Base-by-base conservation (phyloP, 2,329 filamentous ascomycete genomes). In the Colletotrichum trifolii region DNA sequence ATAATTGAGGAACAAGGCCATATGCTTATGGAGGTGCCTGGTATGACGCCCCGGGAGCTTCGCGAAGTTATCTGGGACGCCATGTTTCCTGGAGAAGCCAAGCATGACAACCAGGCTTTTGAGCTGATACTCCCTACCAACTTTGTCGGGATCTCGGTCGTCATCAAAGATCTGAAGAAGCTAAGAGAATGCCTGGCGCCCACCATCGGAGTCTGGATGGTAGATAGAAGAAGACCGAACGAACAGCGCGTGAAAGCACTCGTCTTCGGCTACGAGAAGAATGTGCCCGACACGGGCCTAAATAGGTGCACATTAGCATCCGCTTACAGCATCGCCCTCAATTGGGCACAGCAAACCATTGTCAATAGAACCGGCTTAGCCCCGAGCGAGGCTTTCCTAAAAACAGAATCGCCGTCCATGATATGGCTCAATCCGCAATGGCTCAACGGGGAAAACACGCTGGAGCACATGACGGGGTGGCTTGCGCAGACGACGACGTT, bases 181-280 rank as follows among this genome's bases (percentile, higher is more conserved):
- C 45, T 64, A 70, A 6, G 85, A 85, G 6, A 80, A 79, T 3
- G 1, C 38, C 38, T 40, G 9, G 3, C 9, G 9, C 38, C 38
- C 9, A 40, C 13, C 42, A n/a, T 15, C 7, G 8, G 15, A n/a
- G 42, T 45, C 9, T 45, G 42, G 42, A 45, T 45, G 12, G 13
- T 15, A n/a, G 42, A 45, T 3, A 45, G 42, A 15, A 12, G 15
- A 11, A 15, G 13, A 8, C 42, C 42, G 2, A n/a, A 8, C 11
- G 42, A 15, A 45, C 7, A 45, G 15, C 10, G 10, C 13, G 42
- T 45, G 12, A 45, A 45, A n/a, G 42, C 42, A 4, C 13, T 45
- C 12, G 42, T 45, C 10, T 45, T 45, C 13, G 42, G 42, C 42
- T 45, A 45, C 42, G 7, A 15, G 7, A 45, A 45, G 42, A 8